These are phyloP conservation scores for Aphanoascus verrucosus DNA, from an alignment of 2,329 filamentous ascomycete species.

Conservation along the genomic window DNA sequence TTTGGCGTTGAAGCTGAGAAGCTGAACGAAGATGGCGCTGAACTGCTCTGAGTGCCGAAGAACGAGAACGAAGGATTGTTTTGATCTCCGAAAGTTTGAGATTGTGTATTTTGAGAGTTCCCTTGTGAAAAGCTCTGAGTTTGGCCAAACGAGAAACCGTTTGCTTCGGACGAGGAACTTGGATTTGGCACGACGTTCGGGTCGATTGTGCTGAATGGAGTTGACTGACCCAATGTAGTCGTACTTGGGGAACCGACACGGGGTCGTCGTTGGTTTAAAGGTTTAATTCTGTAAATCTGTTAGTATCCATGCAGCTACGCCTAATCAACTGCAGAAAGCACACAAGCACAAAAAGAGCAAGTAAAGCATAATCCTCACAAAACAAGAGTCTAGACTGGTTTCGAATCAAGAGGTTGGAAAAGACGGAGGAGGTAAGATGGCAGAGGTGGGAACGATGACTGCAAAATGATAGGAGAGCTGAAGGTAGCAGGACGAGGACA, in stretches of 20 bases:
- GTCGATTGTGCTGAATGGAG: constrained; percentile 25
- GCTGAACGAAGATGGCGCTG: constrained; percentile 25
- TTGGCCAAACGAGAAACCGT: constrained; percentile 29
- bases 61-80: constrained; percentile 15
- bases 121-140: constrained; percentile 29
- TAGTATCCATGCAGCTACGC: not conserved
- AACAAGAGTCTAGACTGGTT: not conserved
- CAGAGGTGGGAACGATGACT: not conserved
- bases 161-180: constrained; percentile 18
- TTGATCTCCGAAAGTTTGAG: constrained; percentile 24
- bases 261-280: constrained; percentile 20
- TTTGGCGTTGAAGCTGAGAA: constrained; percentile 23
- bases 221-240: constrained; percentile 14
- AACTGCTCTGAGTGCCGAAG: constrained; percentile 15
- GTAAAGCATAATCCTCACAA: not conserved
- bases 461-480: not conserved
- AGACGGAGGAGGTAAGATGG: not conserved
- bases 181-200: constrained; percentile 22
- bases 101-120: constrained; percentile 22
- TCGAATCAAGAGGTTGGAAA: not conserved
- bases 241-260: constrained; percentile 20
- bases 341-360: not conserved
- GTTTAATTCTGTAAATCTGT: constrained; percentile 23
- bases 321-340: not conserved
- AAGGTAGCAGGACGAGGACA: not conserved